These are phyloP conservation scores for Penicillium alfredii DNA, from an alignment of 495 filamentous ascomycete genomes.

Conservation along the genomic window DNA sequence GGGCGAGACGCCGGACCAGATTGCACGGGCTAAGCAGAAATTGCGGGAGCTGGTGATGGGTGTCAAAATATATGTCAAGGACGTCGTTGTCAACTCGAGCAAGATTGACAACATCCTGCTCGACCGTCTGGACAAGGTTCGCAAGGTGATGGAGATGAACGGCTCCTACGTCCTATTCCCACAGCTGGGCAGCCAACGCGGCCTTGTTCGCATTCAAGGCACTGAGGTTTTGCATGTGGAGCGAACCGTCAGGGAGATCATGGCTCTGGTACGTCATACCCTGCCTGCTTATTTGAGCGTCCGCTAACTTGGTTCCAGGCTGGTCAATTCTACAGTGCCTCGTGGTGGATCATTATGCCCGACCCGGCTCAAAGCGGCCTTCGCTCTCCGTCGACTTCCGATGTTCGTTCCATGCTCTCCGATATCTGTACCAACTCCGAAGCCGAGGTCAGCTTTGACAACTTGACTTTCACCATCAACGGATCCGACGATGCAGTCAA, in stretches of 20 bases:
- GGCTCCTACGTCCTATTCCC: constrained; percentile 91
- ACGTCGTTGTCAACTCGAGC: constrained; percentile 73
- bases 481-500: constrained; percentile 96
- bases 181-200: constrained; percentile 70
- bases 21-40: constrained; percentile 80
- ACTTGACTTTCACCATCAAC: constrained; percentile 85
- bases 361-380: constrained; percentile 52
- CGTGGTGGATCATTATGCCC: constrained; percentile 86
- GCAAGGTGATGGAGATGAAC: constrained; percentile 95
- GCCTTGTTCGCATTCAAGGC: constrained; percentile 80
- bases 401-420: constrained; percentile 83
- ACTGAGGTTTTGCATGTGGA: constrained; percentile 89
- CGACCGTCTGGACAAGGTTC: constrained; percentile 86
- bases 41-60: constrained; percentile 73
- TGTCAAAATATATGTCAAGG: constrained; percentile 84
- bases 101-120: constrained; percentile 94
- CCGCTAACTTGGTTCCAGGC: constrained; percentile 53
- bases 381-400: constrained; percentile 64
- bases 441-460: constrained; percentile 90
- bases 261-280: constrained; percentile 65
- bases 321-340: constrained; percentile 95
- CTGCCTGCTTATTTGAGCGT: background rate
- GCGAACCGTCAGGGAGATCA: constrained; percentile 87
- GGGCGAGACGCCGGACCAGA: constrained; percentile 71
- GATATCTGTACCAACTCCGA: constrained; percentile 96